Base-by-base conservation (phyloP, 106 monocot genomes). In the Gastrodia elata region DNA sequence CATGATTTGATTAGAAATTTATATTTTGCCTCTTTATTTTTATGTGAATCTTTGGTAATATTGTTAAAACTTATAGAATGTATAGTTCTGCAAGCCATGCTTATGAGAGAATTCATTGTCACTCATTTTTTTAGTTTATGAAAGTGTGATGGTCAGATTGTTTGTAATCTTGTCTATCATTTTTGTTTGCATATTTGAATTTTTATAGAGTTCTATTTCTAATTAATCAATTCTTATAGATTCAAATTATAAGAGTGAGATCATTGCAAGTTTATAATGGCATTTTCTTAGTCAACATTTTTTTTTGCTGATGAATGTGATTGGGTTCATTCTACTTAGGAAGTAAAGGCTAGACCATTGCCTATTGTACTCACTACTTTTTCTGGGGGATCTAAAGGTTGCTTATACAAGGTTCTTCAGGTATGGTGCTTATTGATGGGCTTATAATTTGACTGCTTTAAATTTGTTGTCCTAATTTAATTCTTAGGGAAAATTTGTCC, bases 361-460 rank as follows among this genome's bases (percentile, higher is more conserved):
- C 95, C 95, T 43, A 80, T 92, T 65, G 84, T 89, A 15, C 80
- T 96, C 28, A 80, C 75, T 4, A 49, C 89, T 72, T 96, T 96
- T 78, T 96, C 92, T 71, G 87, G 89, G 26, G 91, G 95, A 28
- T 76, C 95, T 26, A 91, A 91, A 74, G 82, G 83, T 77, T 89
- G 92, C 76, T 70, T 89, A 78, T 96, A 87, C 78, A 96, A 92
- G 74, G 83, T 87, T 78, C 77, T 87, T 77, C 95, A 96, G 91
- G 95, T 94, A 64, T 38, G 13, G 64, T 65, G 34, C 72, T 68
- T 68, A n/a, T 7, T 30, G 9, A 18, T 49, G 68, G 44, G 20
- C 24, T 6, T 69, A 40, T 39, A 26, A 40, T 69, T 69, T 24
- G 39, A 0, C 2, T 6, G 2, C 35, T 40, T 39, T 39, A 69